phyloP scores from a whole-genome alignment of 805 yeast species.

The Vanderwaltozyma polyspora region DNA sequence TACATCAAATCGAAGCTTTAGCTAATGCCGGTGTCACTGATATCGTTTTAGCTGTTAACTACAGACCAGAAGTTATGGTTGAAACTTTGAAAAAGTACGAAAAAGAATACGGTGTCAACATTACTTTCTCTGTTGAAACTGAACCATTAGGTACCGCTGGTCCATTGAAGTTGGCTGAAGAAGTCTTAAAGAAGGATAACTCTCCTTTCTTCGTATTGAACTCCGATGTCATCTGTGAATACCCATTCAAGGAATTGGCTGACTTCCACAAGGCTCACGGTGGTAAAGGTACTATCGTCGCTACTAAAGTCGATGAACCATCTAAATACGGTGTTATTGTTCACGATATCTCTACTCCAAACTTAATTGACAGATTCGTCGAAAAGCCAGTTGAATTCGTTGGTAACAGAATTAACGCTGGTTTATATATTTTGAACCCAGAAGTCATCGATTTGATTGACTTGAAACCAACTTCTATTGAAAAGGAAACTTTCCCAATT shows the following conservation, averaged over 20 bases:
- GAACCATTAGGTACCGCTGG: slow-evolving; percentile 99
- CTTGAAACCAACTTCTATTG: slow-evolving; percentile 97
- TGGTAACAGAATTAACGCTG: slow-evolving; percentile 99
- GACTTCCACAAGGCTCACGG: slow-evolving; percentile 92
- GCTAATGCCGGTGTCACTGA: slow-evolving; percentile 98
- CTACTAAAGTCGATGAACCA: slow-evolving; percentile 99
- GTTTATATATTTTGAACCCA: slow-evolving; percentile 96
- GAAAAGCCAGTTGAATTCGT: slow-evolving; percentile 99
- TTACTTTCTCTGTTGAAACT: slow-evolving; percentile 96
- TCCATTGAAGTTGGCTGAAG: slow-evolving; percentile 94
- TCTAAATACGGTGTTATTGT: slow-evolving; percentile 99
- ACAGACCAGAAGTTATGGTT: slow-evolving; percentile 99
- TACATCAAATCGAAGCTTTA: slow-evolving; percentile 96
- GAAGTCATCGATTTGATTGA: slow-evolving; percentile 93
- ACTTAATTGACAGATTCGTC: slow-evolving; percentile 95
- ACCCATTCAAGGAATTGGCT: slow-evolving; percentile 89
- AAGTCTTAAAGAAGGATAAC: slow-evolving; percentile 84
- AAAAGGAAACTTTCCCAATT: slow-evolving; percentile 98
- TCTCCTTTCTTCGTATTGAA: slow-evolving; percentile 95
- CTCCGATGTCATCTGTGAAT: slow-evolving; percentile 97
- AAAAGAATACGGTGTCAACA: slow-evolving; percentile 83
- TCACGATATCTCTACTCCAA: slow-evolving; percentile 87
- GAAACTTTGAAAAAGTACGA: slow-evolving; percentile 89
- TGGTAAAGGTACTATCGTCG: slow-evolving; percentile 96
- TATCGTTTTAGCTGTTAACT: slow-evolving; percentile 95